These are phyloP conservation scores for Suillus subluteus DNA, from an alignment of 768 basidiomycete genomes.

Conservation along the genomic window DNA sequence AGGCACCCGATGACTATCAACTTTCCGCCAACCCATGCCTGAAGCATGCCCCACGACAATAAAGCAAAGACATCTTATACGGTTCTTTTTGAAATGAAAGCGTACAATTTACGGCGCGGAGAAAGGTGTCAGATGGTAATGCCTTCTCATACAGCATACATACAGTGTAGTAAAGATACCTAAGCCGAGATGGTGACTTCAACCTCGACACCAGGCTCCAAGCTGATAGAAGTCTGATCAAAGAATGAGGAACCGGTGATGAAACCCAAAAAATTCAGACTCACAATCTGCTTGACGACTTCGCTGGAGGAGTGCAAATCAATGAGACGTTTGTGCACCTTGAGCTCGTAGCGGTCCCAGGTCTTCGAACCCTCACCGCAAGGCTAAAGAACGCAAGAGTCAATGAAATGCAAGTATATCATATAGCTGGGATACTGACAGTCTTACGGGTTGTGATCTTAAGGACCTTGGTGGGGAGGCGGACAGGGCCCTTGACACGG, in stretches of 20 bases:
- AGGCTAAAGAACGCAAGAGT: conserved; percentile 54
- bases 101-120: background rate
- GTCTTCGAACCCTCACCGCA: conserved; percentile 99
- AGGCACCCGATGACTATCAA: background rate
- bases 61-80: background rate
- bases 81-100: background rate
- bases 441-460: conserved; percentile 99
- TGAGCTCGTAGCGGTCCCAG: conserved; percentile 99
- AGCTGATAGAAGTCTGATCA: conserved; percentile 90
- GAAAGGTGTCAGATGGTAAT: background rate
- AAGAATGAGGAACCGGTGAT: conserved; percentile 14
- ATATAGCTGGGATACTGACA: conserved; percentile 48
- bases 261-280: conserved; percentile 36
- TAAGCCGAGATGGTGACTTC: conserved; percentile 94
- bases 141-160: background rate
- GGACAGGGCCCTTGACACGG: conserved; percentile 97
- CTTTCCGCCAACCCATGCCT: background rate
- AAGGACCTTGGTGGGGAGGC: conserved; percentile 98
- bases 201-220: conserved; percentile 99
- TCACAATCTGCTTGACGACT: conserved; percentile 99
- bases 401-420: conserved; percentile 3
- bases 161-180: conserved; percentile 15
- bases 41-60: background rate
- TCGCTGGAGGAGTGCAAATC: conserved; percentile 98
- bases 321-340: conserved; percentile 99